phyloP scores from a whole-genome alignment of 2,329 filamentous ascomycete species.

The Exophiala spinifera region DNA sequence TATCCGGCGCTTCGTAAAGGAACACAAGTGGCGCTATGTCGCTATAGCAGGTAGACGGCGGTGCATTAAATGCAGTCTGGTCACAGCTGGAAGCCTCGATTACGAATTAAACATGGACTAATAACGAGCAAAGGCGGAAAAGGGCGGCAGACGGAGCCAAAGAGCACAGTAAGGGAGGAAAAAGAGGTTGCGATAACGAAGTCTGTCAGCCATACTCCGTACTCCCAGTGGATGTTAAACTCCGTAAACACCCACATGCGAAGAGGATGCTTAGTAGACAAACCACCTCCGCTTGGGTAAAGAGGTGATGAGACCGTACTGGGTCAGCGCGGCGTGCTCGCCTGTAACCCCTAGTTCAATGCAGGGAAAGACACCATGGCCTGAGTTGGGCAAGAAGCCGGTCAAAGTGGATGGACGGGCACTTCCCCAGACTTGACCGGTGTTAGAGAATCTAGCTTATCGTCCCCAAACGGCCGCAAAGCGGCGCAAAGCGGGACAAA shows the following conservation, averaged over 20 bases:
- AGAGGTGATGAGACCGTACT: neutral
- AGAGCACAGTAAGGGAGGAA: neutral
- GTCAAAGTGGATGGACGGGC: constrained; percentile 5
- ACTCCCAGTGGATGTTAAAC: neutral
- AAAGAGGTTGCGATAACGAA: neutral
- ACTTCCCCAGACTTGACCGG: constrained; percentile 17
- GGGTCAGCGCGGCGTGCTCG: neutral
- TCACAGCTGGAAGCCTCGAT: neutral
- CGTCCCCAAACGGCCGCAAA: neutral
- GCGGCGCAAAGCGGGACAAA: neutral
- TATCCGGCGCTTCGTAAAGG: constrained; percentile 2
- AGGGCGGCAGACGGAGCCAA: neutral
- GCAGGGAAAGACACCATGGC: neutral
- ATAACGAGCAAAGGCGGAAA: neutral
- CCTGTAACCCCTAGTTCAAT: constrained; percentile 1
- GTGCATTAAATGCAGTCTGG: neutral
- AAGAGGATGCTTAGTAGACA: too few relatives aligned
- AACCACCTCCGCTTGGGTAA: too few relatives aligned
- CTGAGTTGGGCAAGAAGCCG: constrained; percentile 2
- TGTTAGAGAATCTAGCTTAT: neutral
- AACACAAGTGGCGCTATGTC: neutral
- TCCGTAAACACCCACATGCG: too few relatives aligned
- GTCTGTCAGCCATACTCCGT: too few relatives aligned
- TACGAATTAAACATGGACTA: neutral
- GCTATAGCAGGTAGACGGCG: neutral